Percentiles rank a stretch among this genome's conserved stretches.
These are phyloP conservation scores for Diaporthe sp. DNA, from an alignment of 2,329 filamentous ascomycete genomes.

Conservation along the genomic window DNA sequence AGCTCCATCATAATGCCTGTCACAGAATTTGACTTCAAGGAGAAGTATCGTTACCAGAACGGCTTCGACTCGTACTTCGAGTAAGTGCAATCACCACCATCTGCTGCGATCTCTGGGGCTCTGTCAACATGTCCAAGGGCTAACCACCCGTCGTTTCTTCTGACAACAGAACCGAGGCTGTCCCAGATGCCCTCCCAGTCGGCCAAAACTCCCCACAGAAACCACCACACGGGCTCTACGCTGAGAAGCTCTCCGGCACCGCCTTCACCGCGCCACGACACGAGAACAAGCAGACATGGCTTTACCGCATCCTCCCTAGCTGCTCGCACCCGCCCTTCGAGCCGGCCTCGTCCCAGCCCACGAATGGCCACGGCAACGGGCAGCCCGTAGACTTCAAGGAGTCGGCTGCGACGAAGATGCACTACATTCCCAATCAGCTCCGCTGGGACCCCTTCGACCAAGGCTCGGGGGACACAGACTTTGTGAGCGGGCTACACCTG, in stretches of 20 bases:
- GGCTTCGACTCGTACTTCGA: conserved; percentile 85
- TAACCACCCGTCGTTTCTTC: background rate
- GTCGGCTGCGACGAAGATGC: conserved; percentile 61
- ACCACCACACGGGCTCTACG: conserved; percentile 82
- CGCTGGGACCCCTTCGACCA: conserved; percentile 85
- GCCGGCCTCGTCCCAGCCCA: conserved; percentile 55
- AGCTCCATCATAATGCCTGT: conserved; percentile 59
- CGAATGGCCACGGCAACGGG: conserved; percentile 43
- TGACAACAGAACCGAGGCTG: conserved; percentile 76
- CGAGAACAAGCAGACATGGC: conserved; percentile 80
- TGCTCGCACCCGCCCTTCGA: conserved; percentile 72
- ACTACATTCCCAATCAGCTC: conserved; percentile 85
- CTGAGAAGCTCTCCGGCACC: conserved; percentile 83
- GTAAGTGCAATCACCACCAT: conserved; percentile 60
- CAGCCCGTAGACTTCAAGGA: conserved; percentile 46
- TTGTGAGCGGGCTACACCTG: conserved; percentile 73
- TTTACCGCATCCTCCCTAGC: conserved; percentile 78
- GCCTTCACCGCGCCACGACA: conserved; percentile 79
- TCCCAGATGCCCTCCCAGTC: conserved; percentile 80
- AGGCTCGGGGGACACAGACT: conserved; percentile 66
- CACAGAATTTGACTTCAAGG: conserved; percentile 62
- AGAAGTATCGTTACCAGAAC: conserved; percentile 81
- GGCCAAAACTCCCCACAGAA: conserved; percentile 88
- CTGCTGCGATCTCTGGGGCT: background rate
- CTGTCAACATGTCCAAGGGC: background rate